Percentiles rank a stretch among this genome's conserved stretches.
These are phyloP conservation scores for Quercus lobata DNA, from an alignment of 331 rosid species.

Conservation along the genomic window DNA sequence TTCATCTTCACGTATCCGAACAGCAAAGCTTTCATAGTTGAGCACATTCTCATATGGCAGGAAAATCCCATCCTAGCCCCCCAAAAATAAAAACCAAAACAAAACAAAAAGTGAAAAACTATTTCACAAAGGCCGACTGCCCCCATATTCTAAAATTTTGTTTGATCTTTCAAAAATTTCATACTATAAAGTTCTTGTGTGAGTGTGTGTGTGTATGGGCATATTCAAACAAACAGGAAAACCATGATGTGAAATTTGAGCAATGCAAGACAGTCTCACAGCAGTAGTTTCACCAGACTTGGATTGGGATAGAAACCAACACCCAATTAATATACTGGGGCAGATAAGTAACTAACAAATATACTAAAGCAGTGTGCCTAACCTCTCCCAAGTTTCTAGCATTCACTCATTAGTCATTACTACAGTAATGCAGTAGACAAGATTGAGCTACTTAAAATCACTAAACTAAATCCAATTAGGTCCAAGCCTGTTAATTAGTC, in stretches of 20 bases:
- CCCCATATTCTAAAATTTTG: not conserved
- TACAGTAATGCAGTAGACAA: not conserved
- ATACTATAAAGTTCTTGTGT: not conserved
- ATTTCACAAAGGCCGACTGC: not conserved
- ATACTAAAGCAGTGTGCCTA: too few species aligned
- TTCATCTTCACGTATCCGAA: constrained; percentile 74
- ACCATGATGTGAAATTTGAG: not conserved
- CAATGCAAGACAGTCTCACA: not conserved
- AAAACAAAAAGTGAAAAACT: constrained; percentile 3
- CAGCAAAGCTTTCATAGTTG: constrained; percentile 83
- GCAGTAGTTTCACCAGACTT: not conserved
- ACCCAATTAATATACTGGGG: too few species aligned
- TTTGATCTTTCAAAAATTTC: not conserved
- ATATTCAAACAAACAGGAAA: not conserved
- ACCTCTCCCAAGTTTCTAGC: not conserved
- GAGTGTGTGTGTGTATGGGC: not conserved
- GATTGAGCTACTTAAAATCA: too few species aligned
- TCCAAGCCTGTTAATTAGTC: not conserved
- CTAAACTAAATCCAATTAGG: not conserved
- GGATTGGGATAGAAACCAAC: too few species aligned
- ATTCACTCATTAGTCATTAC: not conserved
- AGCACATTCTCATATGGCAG: constrained; percentile 87
- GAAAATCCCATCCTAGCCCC: constrained; percentile 76
- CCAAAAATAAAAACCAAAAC: not conserved
- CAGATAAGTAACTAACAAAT: too few species aligned